Conservation (phyloP, 768 basidiomycete species). For the Tulasnella sp. region DNA sequence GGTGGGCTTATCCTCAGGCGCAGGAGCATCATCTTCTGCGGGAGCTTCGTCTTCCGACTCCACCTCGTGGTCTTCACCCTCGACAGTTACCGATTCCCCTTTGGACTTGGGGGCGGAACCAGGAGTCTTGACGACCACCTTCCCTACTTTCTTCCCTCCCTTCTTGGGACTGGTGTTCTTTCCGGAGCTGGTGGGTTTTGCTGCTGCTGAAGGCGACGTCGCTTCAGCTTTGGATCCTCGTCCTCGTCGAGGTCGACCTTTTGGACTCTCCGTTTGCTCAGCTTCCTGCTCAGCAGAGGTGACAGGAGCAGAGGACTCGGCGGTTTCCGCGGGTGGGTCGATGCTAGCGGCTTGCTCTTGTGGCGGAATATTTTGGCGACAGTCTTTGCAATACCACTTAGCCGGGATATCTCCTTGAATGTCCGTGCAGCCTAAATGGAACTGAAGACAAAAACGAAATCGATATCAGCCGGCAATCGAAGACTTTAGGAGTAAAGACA, state of each 20-base stretch:
- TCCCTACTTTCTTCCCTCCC: neutral
- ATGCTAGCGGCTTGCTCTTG: neutral
- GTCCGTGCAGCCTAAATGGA: slow-evolving; percentile 10
- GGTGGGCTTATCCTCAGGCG: neutral
- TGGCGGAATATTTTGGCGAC: neutral
- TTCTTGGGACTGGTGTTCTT: neutral
- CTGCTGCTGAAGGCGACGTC: neutral
- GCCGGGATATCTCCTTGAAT: neutral
- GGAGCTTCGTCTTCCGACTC: slow-evolving; percentile 5
- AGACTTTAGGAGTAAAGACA: neutral
- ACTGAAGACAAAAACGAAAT: neutral
- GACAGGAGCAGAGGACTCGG: neutral
- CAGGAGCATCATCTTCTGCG: neutral
- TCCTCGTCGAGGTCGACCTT: neutral
- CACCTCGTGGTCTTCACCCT: neutral
- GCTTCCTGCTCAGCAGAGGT: neutral
- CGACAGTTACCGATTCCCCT: neutral
- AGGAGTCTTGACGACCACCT: neutral
- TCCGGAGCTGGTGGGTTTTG: neutral
- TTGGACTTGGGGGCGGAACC: neutral
- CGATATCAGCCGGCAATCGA: neutral
- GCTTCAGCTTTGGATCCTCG: neutral
- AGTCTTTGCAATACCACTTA: slow-evolving; percentile 9
- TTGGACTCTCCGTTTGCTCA: neutral
- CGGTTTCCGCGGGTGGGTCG: neutral